Evolutionary conservation across 139 green algal species (phyloP).

Genomic region (Picochlorum sp.): DNA sequence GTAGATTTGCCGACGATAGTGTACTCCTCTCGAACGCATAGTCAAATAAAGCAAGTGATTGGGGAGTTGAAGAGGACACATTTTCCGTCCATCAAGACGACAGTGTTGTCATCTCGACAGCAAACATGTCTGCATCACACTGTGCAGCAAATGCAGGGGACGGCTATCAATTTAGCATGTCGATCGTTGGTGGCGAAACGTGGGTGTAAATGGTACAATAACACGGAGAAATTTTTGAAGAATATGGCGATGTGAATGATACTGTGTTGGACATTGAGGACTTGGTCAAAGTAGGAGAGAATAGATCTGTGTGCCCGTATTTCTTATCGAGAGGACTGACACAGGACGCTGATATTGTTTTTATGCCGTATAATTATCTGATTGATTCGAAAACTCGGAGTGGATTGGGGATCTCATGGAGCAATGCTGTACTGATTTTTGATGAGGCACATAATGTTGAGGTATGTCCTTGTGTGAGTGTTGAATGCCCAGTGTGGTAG

Average conservation of each 20-base stretch:
- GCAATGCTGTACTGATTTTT: slow-evolving; percentile 79
- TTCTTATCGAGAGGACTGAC: slow-evolving; percentile 57
- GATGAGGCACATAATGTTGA: slow-evolving; percentile 96
- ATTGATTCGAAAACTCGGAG: slow-evolving; percentile 40
- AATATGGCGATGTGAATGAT: slow-evolving; percentile 32
- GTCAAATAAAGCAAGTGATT: slow-evolving; percentile 91
- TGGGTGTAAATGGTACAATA: slow-evolving; percentile 53
- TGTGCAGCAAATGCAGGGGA: slow-evolving; percentile 33
- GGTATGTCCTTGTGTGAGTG: slow-evolving; percentile 16
- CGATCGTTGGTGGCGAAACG: slow-evolving; percentile 37
- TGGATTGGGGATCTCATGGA: slow-evolving; percentile 58
- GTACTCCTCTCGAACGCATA: slow-evolving; percentile 89
- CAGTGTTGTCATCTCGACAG: slow-evolving; percentile 72
- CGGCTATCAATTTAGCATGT: slow-evolving; percentile 68
- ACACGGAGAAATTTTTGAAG: slow-evolving; percentile 33
- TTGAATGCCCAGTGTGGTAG: neutral
- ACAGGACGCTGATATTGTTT: slow-evolving; percentile 72
- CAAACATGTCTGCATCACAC: slow-evolving; percentile 72
- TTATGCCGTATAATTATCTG: slow-evolving; percentile 97
- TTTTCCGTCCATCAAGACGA: slow-evolving; percentile 63
- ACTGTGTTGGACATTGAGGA: slow-evolving; percentile 83
- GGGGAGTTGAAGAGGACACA: slow-evolving; percentile 68
- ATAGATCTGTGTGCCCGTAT: slow-evolving; percentile 58
- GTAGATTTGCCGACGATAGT: slow-evolving; percentile 62
- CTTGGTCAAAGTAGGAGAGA: slow-evolving; percentile 51